Evolutionary conservation across 2,329 filamentous ascomycete genomes (phyloP).

Genomic region (Diaporthe helianthi): DNA sequence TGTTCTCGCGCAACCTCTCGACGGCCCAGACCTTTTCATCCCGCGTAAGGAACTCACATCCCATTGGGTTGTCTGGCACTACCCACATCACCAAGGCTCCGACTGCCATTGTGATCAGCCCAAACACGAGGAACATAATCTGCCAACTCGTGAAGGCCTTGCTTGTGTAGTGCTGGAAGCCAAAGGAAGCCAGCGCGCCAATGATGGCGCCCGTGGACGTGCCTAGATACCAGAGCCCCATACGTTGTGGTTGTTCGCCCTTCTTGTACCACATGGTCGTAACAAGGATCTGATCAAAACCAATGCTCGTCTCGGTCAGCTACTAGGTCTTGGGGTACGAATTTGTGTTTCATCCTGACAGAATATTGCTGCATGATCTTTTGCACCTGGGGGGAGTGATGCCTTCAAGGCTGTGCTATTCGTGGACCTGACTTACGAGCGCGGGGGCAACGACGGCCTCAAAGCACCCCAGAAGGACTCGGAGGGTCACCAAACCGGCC

Average conservation of each 20-base stretch:
- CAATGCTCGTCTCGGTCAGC: neutral
- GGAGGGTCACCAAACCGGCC: slow-evolving; percentile 54
- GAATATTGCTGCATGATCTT: no score
- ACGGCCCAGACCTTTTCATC: slow-evolving; percentile 37
- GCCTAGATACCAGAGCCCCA: slow-evolving; percentile 43
- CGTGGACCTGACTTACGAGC: slow-evolving; percentile 41
- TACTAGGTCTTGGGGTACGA: neutral
- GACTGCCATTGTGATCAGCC: slow-evolving; percentile 32
- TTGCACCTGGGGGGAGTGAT: neutral
- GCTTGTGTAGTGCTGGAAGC: slow-evolving; percentile 41
- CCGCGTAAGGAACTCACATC: slow-evolving; percentile 21
- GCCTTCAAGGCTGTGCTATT: neutral
- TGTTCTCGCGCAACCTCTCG: slow-evolving; percentile 64
- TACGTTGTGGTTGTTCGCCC: slow-evolving; percentile 43
- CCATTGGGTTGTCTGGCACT: slow-evolving; percentile 33
- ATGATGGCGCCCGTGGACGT: slow-evolving; percentile 39
- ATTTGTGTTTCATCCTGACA: neutral
- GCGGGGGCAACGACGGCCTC: slow-evolving; percentile 61
- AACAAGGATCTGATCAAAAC: slow-evolving; percentile 20
- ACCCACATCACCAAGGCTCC: slow-evolving; percentile 28
- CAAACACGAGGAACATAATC: slow-evolving; percentile 35
- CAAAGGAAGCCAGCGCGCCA: slow-evolving; percentile 42
- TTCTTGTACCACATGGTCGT: slow-evolving; percentile 46
- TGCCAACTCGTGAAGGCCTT: slow-evolving; percentile 36
- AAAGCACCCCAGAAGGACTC: slow-evolving; percentile 60